Percentiles rank a stretch among this genome's conserved stretches.
These are phyloP conservation scores for Avena eriantha DNA, from an alignment of 176 grass and related monocot species.

Conservation along the genomic window DNA sequence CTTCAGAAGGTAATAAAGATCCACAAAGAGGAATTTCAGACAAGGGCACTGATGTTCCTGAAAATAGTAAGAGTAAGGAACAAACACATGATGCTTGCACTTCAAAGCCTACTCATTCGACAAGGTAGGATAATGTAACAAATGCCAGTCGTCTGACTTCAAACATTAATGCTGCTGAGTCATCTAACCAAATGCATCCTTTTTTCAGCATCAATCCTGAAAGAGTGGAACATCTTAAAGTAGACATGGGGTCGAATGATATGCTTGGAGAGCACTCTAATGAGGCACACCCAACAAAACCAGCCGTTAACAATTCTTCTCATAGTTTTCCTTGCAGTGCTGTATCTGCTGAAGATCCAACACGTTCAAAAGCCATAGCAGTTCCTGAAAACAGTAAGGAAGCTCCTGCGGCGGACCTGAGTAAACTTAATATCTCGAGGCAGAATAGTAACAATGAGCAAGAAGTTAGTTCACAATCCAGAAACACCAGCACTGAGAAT, in stretches of 20 bases:
- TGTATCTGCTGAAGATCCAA: conserved; percentile 54
- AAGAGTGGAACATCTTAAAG: conserved; percentile 41
- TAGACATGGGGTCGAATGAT: conserved; percentile 11
- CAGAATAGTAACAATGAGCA: conserved; percentile 50
- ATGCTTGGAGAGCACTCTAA: conserved; percentile 44
- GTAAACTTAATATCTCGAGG: conserved; percentile 46
- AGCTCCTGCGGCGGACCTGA: conserved; percentile 14
- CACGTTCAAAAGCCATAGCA: conserved; percentile 28
- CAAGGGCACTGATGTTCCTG: conserved; percentile 41
- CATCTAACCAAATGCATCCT: conserved; percentile 45
- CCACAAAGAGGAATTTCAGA: conserved; percentile 49
- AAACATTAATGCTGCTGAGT: conserved; percentile 32
- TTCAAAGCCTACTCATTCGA: conserved; percentile 50
- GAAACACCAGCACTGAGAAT: conserved; percentile 56
- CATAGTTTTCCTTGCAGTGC: conserved; percentile 42
- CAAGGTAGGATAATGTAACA: conserved; percentile 34
- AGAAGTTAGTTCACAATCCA: conserved; percentile 61
- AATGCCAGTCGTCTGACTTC: conserved; percentile 21
- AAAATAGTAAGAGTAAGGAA: conserved; percentile 50
- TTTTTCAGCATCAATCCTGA: conserved; percentile 37
- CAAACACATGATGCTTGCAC: conserved; percentile 51
- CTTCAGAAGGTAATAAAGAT: conserved; percentile 53
- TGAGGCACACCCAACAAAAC: conserved; percentile 43
- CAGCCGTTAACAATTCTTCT: conserved; percentile 40
- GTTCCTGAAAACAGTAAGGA: conserved; percentile 44